Conservation (phyloP, 768 basidiomycete species). For the Termitomyces sp. region DNA sequence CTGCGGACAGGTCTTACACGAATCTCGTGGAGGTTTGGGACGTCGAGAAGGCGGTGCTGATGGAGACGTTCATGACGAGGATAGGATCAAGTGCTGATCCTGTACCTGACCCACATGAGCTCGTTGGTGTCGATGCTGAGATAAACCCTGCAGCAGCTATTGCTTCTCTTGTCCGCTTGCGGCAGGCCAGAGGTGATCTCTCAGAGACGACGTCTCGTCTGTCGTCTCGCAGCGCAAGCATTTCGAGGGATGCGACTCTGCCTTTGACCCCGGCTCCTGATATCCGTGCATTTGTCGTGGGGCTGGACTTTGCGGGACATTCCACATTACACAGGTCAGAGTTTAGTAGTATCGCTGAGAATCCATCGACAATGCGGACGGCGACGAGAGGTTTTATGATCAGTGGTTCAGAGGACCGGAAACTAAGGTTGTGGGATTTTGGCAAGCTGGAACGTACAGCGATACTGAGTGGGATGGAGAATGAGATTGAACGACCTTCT, state of each 20-base stretch:
- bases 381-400: slow-evolving; percentile 66
- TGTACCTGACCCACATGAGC: slow-evolving; percentile 46
- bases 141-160: slow-evolving; percentile 67
- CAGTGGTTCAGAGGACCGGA: slow-evolving; percentile 87
- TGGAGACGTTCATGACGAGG: slow-evolving; percentile 73
- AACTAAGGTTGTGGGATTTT: slow-evolving; percentile 86
- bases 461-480: slow-evolving; percentile 74
- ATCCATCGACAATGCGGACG: slow-evolving; percentile 31
- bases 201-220: slow-evolving; percentile 22
- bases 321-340: slow-evolving; percentile 47
- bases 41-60: slow-evolving; percentile 71
- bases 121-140: slow-evolving; percentile 50
- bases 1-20: slow-evolving; percentile 34
- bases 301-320: slow-evolving; percentile 74
- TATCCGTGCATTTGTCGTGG: slow-evolving; percentile 64
- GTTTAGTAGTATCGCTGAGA: slow-evolving; percentile 37
- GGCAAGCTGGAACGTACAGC: slow-evolving; percentile 64
- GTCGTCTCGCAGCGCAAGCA: slow-evolving; percentile 28
- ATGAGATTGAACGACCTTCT: slow-evolving; percentile 66
- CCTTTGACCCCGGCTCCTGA: slow-evolving; percentile 52
- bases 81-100: slow-evolving; percentile 41
- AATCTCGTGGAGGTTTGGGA: slow-evolving; percentile 87
- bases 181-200: slow-evolving; percentile 29
- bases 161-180: slow-evolving; percentile 70
- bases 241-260: slow-evolving; percentile 22